Evolutionary conservation across 1,284 basidiomycete genomes (phyloP).

Genomic region (Fomitopsis pinicola): DNA sequence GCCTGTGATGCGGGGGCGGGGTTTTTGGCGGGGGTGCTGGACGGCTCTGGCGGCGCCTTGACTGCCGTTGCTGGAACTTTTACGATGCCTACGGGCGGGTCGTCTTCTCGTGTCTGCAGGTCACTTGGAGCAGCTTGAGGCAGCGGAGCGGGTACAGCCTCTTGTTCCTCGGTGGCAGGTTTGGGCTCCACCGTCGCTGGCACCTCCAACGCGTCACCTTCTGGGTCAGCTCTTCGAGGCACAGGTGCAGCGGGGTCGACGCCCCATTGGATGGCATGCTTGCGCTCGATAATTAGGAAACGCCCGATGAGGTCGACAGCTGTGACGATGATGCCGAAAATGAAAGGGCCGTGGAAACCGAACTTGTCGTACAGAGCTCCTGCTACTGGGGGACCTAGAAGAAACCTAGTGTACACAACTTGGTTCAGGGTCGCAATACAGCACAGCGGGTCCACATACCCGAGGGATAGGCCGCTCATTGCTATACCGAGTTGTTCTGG

Average conservation of each 20-base stretch:
- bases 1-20: neutral
- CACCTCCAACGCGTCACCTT: slow-evolving; percentile 1
- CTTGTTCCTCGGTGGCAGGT: neutral
- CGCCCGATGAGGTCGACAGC: slow-evolving; percentile 60
- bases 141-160: neutral
- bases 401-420: slow-evolving; percentile 27
- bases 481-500: slow-evolving; percentile 70
- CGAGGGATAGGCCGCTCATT: slow-evolving; percentile 65
- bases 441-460: slow-evolving; percentile 33
- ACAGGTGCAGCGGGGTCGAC: slow-evolving; percentile 37
- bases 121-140: neutral
- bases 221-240: slow-evolving; percentile 5
- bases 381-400: slow-evolving; percentile 66
- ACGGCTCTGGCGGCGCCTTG: neutral
- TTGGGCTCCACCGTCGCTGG: neutral
- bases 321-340: slow-evolving; percentile 62
- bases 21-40: neutral
- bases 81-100: too few relatives aligned
- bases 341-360: slow-evolving; percentile 72
- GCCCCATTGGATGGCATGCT: slow-evolving; percentile 51
- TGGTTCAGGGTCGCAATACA: neutral
- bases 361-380: slow-evolving; percentile 63
- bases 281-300: slow-evolving; percentile 59
- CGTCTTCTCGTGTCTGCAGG: neutral
- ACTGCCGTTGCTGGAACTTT: too few relatives aligned